Base-by-base conservation (phyloP, 331 rosid genomes). In the Rhamnella rubrinervis region DNA sequence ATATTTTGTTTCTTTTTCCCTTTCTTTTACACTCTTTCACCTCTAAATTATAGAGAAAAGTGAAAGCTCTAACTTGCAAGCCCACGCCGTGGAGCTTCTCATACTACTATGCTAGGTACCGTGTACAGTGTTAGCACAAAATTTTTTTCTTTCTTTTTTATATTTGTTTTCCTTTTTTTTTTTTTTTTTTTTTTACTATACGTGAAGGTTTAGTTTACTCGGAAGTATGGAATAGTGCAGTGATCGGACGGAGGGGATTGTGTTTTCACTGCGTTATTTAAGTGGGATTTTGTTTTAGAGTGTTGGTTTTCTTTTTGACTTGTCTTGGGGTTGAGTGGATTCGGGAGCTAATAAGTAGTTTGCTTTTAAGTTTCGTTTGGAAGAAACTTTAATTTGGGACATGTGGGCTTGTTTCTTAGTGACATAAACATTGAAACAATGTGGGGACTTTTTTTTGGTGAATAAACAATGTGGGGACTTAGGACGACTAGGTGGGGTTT, bases 181-280 rank as follows among this genome's bases (percentile, higher is more conserved):
- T 39, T 15, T 18, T n/a, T 52, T 50, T 23, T 38, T 21, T 67
- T 21, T 15, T 31, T n/a, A 35, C 16, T 37, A 68, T 47, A 63
- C 63, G 72, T 51, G 63, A 68, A 60, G 59, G 57, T 56, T 59
- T 46, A 67, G n/a, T 40, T 31, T 71, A 61, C 55, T 75, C 8
- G 40, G 62, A 46, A 62, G 61, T 67, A 46, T 49, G 26, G 61
- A 67, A 71, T 60, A 62, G 70, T 47, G 68, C 50, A 23, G 75
- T 79, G 81, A 70, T 83, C 67, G 68, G 71, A 66, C 62, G 77
- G 80, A 52, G 52, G 68, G 77, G 63, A 70, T 23, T 35, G 47
- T 38, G 51, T 38, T 74, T 66, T 28, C 40, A 26, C 41, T 40
- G 61, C 25, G 64, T 70, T 63, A 51, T 60, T 73, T 73, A 81